Evolutionary conservation across 2,329 filamentous ascomycete species (phyloP).

Genomic region (Chaetomium olivaceum): DNA sequence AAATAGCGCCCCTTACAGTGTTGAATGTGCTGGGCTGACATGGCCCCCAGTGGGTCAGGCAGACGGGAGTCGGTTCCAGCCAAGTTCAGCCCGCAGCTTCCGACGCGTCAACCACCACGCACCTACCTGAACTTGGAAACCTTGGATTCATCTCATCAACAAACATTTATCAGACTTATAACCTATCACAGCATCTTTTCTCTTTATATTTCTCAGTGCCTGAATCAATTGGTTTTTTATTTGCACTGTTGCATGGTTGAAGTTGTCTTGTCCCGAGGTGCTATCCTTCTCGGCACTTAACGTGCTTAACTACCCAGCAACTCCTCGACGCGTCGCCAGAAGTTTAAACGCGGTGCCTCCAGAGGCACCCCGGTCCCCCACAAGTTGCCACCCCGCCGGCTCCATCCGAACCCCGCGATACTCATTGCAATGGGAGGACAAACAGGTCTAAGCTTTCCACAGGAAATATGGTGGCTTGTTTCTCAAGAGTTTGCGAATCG

Average conservation of each 20-base stretch:
- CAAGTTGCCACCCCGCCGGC: background rate
- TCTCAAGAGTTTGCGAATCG: constrained; percentile 58
- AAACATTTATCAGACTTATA: background rate
- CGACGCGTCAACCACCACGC: background rate
- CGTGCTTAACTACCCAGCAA: background rate
- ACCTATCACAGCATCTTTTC: background rate
- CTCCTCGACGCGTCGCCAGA: background rate
- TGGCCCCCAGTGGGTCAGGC: background rate
- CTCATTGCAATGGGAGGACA: background rate
- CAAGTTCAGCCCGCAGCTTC: background rate
- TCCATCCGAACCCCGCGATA: background rate
- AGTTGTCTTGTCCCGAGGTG: background rate
- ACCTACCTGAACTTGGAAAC: background rate
- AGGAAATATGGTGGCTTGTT: constrained; percentile 62
- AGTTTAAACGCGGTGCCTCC: background rate
- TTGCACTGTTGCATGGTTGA: background rate
- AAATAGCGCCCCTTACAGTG: background rate
- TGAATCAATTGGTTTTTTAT: background rate
- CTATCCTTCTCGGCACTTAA: too few species aligned
- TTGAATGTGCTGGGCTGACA: background rate
- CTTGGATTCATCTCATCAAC: background rate
- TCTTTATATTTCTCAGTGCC: background rate
- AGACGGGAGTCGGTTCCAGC: too few species aligned
- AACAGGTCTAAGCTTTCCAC: constrained; percentile 43
- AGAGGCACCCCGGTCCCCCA: background rate